Conservation (phyloP, 768 basidiomycete species). For the Tricholoma terreum region DNA sequence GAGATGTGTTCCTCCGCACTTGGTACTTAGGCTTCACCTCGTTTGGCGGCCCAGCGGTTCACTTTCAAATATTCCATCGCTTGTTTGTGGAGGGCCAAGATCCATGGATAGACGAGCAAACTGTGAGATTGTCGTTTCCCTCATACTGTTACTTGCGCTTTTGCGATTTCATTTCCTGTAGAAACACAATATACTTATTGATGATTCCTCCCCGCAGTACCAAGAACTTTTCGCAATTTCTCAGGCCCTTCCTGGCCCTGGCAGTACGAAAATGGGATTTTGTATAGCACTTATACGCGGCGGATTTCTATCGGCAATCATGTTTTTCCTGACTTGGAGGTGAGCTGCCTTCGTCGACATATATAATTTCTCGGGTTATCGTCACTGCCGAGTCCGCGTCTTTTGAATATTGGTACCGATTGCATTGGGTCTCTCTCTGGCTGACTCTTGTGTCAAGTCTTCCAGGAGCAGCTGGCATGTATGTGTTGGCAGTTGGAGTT, state of each 20-base stretch:
- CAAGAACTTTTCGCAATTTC: conserved; percentile 47
- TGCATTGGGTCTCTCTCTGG: conserved; percentile 29
- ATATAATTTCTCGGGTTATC: no score
- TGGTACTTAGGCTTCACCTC: conserved; percentile 41
- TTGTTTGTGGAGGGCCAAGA: conserved; percentile 35
- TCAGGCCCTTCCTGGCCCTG: conserved; percentile 49
- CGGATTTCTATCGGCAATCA: conserved; percentile 35
- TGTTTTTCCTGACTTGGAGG: not conserved
- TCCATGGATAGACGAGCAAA: conserved; percentile 42
- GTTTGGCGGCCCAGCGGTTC: conserved; percentile 50
- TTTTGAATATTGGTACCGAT: no score
- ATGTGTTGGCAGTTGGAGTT: conserved; percentile 41
- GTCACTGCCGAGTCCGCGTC: no score
- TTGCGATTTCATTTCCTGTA: no score
- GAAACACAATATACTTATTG: not conserved
- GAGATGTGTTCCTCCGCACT: conserved; percentile 31
- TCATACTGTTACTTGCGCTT: no score
- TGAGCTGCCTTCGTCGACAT: not conserved
- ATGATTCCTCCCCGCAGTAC: conserved; percentile 20
- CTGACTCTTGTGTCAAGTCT: conserved; percentile 39
- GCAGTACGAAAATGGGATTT: conserved; percentile 46
- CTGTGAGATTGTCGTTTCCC: conserved; percentile 26
- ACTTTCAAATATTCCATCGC: conserved; percentile 45
- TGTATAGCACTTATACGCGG: conserved; percentile 41
- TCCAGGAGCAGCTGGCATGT: conserved; percentile 50